Evolutionary conservation across 805 yeast species (phyloP).

Genomic region (Cyberlindnera japonica): DNA sequence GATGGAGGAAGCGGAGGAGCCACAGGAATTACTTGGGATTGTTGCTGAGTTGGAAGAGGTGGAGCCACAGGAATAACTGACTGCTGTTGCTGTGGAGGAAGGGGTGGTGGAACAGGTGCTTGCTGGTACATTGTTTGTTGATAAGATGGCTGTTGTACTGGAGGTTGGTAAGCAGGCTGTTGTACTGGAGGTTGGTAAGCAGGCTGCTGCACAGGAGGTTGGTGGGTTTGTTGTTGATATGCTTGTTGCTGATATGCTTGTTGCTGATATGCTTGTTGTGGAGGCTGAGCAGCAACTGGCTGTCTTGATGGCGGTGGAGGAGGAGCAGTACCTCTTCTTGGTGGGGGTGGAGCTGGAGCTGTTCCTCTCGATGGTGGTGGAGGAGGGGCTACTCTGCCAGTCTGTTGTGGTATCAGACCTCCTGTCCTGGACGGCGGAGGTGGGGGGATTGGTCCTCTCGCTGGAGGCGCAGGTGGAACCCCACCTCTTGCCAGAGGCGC

Average conservation of each 20-base stretch:
- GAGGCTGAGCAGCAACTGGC: slow-evolving; percentile 11
- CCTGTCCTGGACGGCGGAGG: slow-evolving; percentile 30
- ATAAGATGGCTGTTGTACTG: slow-evolving; percentile 11
- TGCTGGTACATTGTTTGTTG: not conserved
- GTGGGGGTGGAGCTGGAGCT: slow-evolving; percentile 27
- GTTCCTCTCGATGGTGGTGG: slow-evolving; percentile 25
- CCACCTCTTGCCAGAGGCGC: slow-evolving; percentile 14
- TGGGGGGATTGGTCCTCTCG: slow-evolving; percentile 17
- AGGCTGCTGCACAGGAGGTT: slow-evolving; percentile 29
- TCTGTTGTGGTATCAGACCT: slow-evolving; percentile 12
- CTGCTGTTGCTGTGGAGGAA: slow-evolving; percentile 16
- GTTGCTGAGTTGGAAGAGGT: slow-evolving; percentile 14
- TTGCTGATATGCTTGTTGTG: slow-evolving; percentile 21
- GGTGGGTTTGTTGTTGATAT: slow-evolving; percentile 18
- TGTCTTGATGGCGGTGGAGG: slow-evolving; percentile 24
- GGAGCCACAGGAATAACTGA: slow-evolving; percentile 16
- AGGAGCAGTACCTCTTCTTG: slow-evolving; percentile 19
- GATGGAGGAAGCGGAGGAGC: slow-evolving; percentile 16
- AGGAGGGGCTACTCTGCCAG: slow-evolving; percentile 25
- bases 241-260: slow-evolving; percentile 24
- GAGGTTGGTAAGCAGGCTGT: slow-evolving; percentile 3
- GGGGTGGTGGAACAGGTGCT: not conserved
- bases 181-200: slow-evolving; percentile 6
- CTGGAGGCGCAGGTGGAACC: slow-evolving; percentile 16
- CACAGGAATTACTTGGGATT: slow-evolving; percentile 1